Base-by-base conservation (phyloP, 257 asterid genomes). In the Craterostigma plantagineum region DNA sequence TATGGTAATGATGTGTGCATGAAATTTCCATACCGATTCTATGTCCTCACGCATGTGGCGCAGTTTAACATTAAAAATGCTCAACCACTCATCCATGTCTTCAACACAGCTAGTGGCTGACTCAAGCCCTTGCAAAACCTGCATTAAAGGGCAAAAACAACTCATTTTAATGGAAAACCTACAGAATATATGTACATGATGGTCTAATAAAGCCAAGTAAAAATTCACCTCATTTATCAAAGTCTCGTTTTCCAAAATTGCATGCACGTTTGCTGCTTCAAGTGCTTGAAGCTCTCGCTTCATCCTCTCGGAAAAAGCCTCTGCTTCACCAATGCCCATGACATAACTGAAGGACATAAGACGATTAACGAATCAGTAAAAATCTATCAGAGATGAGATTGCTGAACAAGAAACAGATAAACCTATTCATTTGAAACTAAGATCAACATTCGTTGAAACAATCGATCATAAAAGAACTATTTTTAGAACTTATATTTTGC, bases 31-130 rank as follows among this genome's bases (percentile, higher is more conserved):
- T 64, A 90, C 99, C 65, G 96, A 90, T 65, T 90, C 96, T 46
- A 90, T 90, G 72, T 90, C 99, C 75, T 83, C 94, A 67, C 99
- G 77, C 99, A 90, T 90, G 73, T 90, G 94, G 54, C 92, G 73
- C 50, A 90, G 83, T 64, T 90, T 90, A 50, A 83, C 52, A 64
- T 90, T 90, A 56, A 90, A 90, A 64, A 83, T 75, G 58, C 87
- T 71, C 55, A 90, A 56, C 99, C 99, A 90, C 53, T 90, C 95
- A 75, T 90, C 99, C 94, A 90, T 83, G 65, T 83, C 99, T 30
- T 90, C 99, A 45, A 90, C 99, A 62, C 93, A 79, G 68, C 58
- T 79, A 38, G 72, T 63, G 44, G 96, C 99, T 1, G 85, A 57
- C 45, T 79, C 96, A 53, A 90, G 80, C 55, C 92, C 95, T 55